These are phyloP conservation scores for Cercis canadensis DNA, from an alignment of 306 rosid species.

Conservation along the genomic window DNA sequence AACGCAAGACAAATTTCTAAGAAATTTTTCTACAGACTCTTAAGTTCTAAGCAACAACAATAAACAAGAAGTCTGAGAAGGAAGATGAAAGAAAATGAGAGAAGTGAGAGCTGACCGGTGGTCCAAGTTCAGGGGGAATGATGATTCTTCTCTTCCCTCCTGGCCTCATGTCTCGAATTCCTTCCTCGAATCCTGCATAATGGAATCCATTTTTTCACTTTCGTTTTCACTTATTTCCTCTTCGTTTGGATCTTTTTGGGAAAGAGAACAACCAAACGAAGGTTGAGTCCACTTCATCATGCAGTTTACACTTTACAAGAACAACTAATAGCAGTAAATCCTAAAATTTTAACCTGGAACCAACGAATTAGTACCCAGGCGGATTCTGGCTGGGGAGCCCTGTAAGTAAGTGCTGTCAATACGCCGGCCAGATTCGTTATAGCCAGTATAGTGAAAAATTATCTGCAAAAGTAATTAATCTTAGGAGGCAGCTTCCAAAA, in stretches of 20 bases:
- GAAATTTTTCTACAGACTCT: background rate
- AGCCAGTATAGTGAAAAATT: constrained; percentile 89
- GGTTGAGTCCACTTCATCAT: constrained; percentile 5
- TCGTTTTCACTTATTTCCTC: constrained; percentile 9
- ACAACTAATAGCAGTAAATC: constrained; percentile 9
- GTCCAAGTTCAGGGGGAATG: constrained; percentile 97
- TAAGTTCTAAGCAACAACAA: constrained; percentile 1
- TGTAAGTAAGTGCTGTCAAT: constrained; percentile 93
- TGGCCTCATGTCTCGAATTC: constrained; percentile 88
- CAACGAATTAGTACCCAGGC: constrained; percentile 86
- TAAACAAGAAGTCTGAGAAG: background rate
- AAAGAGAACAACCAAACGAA: constrained; percentile 1
- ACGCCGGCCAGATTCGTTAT: constrained; percentile 95
- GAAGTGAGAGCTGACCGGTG: constrained; percentile 72
- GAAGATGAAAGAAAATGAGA: constrained; percentile 28
- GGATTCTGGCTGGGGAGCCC: constrained; percentile 93
- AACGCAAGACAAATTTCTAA: constrained; percentile 14
- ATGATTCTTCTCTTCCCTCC: constrained; percentile 96
- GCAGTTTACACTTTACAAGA: constrained; percentile 21
- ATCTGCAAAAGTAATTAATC: constrained; percentile 59
- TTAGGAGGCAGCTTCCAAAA: background rate
- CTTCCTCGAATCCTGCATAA: constrained; percentile 94
- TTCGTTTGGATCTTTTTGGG: background rate
- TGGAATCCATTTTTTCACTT: constrained; percentile 16
- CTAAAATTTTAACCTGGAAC: constrained; percentile 75